Evolutionary conservation across 31 red algal species (phyloP), one percentile per base, ranked within the genome.

Genomic region (Asparagopsis taxiformis): DNA sequence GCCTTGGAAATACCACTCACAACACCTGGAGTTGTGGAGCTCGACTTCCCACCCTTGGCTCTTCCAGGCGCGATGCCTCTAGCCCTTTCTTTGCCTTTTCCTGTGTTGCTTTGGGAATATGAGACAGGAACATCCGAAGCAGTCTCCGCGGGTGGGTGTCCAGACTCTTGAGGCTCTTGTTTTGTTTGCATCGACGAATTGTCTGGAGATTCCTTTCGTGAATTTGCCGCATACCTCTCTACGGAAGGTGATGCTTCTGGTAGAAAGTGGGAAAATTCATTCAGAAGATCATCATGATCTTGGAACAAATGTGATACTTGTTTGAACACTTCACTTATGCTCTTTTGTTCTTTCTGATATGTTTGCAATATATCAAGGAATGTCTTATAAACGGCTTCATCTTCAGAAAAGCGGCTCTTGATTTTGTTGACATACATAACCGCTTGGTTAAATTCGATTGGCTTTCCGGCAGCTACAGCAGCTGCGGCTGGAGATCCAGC

Each of bases 371-470:
- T 88, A 30, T 87, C 71, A 16, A 97, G 62, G 68, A 97, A 97
- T 44, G 65, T 64, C 30, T 88, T 70, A 72, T 97, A 97, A 24
- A 88, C 72, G 31, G 29, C 56, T 38, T 79, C 67, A 54, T 92
- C 70, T 13, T 77, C 41, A n/a, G 72, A 35, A 73, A 97, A 97
- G 51, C 93, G 77, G 24, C 60, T 61, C 66, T 97, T 97, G 63
- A 97, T 91, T 52, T 88, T 97, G 68, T 91, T 97, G 36, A 97
- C 93, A 51, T 97, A 97, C 24, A 56, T 51, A 32, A 97, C 78
- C 11, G 93, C 93, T 41, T 97, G 93, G 61, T 97, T 82, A 56
- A 97, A 97, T 64, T 97, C 93, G 28, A 90, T 58, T 16, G 72
- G 86, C 60, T 90, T 81, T 21, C 57, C 64, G 11, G 57, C 55